Evolutionary conservation across 768 basidiomycete genomes (phyloP).

Genomic region (Chiua virens): DNA sequence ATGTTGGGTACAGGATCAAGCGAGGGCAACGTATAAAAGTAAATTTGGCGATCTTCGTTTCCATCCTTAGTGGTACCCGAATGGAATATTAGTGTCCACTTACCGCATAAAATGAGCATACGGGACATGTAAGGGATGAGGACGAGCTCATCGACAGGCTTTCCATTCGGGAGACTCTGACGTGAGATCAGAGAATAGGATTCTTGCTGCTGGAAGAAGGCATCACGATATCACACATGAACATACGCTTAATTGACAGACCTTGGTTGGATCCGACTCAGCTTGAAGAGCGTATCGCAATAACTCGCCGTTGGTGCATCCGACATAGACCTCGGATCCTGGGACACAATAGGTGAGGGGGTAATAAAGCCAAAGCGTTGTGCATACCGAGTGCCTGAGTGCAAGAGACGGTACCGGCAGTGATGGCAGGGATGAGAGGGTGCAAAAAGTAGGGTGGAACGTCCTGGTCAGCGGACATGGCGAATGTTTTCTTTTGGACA

Average conservation of each 20-base stretch:
- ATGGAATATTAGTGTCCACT: conserved; percentile 29
- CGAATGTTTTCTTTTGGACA: no score
- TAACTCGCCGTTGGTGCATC: conserved; percentile 82
- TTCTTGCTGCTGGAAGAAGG: conserved; percentile 40
- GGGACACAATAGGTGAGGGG: conserved; percentile 3
- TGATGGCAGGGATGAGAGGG: conserved; percentile 42
- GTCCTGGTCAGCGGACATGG: conserved; percentile 35
- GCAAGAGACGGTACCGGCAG: conserved; percentile 33
- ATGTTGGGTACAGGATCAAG: conserved; percentile 69
- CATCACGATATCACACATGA: background rate
- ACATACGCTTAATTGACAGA: conserved; percentile 23
- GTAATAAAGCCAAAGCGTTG: background rate
- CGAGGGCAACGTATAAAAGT: conserved; percentile 79
- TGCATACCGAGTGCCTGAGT: conserved; percentile 58
- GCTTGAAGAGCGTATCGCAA: conserved; percentile 74
- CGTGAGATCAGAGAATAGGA: conserved; percentile 68
- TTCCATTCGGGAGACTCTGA: conserved; percentile 65
- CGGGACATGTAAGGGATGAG: conserved; percentile 75
- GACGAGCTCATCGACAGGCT: conserved; percentile 78
- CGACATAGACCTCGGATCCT: conserved; percentile 87
- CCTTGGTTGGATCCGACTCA: conserved; percentile 47
- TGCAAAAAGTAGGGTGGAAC: conserved; percentile 65
- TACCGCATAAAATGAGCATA: conserved; percentile 72
- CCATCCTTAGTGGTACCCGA: background rate
- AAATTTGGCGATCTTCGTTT: conserved; percentile 55